phyloP scores from a whole-genome alignment of 306 rosid species.

The Dryas octopetala region DNA sequence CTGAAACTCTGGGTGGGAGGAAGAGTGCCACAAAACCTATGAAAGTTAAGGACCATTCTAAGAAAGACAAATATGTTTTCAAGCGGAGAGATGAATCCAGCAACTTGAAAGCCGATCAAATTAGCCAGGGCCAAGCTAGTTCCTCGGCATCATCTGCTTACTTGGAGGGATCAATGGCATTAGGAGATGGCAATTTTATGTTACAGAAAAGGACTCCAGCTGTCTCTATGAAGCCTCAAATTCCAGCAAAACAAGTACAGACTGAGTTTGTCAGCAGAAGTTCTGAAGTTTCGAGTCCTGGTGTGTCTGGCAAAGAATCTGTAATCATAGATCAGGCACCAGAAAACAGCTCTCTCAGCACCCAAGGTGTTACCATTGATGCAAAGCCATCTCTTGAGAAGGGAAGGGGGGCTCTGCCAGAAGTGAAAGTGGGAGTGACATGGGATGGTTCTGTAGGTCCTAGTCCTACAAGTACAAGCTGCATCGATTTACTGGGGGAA shows the following conservation, averaged over 20 bases:
- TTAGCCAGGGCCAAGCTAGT: conserved; percentile 31
- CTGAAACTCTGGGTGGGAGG: conserved; percentile 72
- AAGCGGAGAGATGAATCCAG: conserved; percentile 80
- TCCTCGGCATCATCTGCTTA: conserved; percentile 41
- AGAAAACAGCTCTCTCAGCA: conserved; percentile 30
- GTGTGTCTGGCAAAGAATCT: conserved; percentile 39
- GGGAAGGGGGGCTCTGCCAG: conserved; percentile 37
- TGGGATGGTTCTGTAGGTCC: conserved; percentile 21
- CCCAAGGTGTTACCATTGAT: conserved; percentile 32
- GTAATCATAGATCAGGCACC: conserved; percentile 32
- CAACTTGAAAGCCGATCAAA: conserved; percentile 21
- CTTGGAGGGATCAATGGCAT: conserved; percentile 46
- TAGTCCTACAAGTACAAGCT: conserved; percentile 26
- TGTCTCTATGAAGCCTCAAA: conserved; percentile 28
- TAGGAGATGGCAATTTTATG: conserved; percentile 45
- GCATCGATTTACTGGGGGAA: conserved; percentile 39
- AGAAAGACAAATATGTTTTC: conserved; percentile 84
- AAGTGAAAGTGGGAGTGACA: conserved; percentile 27
- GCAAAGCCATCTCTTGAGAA: conserved; percentile 44
- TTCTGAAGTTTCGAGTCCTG: conserved; percentile 33
- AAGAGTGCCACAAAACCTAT: conserved; percentile 51
- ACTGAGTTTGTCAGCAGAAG: conserved; percentile 32
- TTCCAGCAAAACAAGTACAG: conserved; percentile 37
- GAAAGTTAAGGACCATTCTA: conserved; percentile 71
- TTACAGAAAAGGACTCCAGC: conserved; percentile 62